Evolutionary conservation across 306 rosid species (phyloP).

Genomic region (Glycyrrhiza uralensis): DNA sequence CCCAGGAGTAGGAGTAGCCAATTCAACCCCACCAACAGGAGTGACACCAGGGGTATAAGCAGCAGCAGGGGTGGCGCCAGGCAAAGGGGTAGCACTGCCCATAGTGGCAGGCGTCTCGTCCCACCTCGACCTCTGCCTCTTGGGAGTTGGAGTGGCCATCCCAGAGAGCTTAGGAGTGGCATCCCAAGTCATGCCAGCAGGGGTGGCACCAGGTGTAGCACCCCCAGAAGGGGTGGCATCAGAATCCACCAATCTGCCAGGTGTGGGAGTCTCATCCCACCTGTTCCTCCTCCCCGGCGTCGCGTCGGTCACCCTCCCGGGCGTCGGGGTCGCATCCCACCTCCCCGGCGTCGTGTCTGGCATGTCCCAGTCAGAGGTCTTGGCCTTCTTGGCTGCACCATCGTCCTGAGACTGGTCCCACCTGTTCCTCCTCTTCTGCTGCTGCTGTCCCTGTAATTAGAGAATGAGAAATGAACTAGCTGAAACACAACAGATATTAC

Average conservation of each 20-base stretch:
- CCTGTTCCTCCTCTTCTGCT: constrained; percentile 38
- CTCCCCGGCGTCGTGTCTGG: constrained; percentile 31
- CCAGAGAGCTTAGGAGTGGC: constrained; percentile 37
- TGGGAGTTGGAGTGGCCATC: constrained; percentile 33
- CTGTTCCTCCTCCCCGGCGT: constrained; percentile 38
- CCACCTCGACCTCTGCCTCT: constrained; percentile 40
- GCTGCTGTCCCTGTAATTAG: neutral
- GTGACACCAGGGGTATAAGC: constrained; percentile 37
- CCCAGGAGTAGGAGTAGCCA: constrained; percentile 37
- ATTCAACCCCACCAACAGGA: constrained; percentile 36
- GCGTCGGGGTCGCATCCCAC: constrained; percentile 39
- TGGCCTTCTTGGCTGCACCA: constrained; percentile 17
- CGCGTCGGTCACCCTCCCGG: constrained; percentile 27
- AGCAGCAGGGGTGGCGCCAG: constrained; percentile 39
- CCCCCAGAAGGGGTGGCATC: constrained; percentile 38
- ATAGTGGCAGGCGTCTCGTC: constrained; percentile 41
- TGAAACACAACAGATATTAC: too few relatives aligned
- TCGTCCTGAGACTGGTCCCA: constrained; percentile 36
- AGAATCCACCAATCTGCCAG: constrained; percentile 34
- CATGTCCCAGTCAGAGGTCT: constrained; percentile 35
- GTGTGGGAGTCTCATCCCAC: constrained; percentile 37
- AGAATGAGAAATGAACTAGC: too few relatives aligned
- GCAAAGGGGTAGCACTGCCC: constrained; percentile 35
- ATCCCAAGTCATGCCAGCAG: constrained; percentile 36
- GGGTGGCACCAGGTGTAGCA: constrained; percentile 33